Evolutionary conservation across 768 basidiomycete genomes (phyloP).

Genomic region (Amanita muscaria): DNA sequence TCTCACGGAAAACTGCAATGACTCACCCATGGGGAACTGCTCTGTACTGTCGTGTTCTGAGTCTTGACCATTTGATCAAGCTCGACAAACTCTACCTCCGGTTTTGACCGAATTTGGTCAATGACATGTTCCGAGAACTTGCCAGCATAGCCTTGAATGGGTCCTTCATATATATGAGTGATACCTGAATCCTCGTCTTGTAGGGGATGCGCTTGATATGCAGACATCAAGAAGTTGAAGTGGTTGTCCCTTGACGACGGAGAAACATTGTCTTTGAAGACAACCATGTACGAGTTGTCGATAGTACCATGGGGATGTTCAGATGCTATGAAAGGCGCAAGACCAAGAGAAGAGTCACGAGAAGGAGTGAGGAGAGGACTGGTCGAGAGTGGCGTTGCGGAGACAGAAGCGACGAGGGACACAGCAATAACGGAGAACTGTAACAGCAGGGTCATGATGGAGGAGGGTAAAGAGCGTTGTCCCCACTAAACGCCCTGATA

Average conservation of each 20-base stretch:
- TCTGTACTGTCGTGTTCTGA: slow-evolving; percentile 62
- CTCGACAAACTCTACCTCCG: slow-evolving; percentile 91
- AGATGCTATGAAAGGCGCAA: slow-evolving; percentile 53
- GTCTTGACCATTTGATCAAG: slow-evolving; percentile 74
- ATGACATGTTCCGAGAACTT: slow-evolving; percentile 63
- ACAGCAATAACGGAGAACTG: slow-evolving; percentile 36
- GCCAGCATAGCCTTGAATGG: slow-evolving; percentile 75
- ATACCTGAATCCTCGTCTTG: slow-evolving; percentile 46
- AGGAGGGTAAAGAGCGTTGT: slow-evolving; percentile 16
- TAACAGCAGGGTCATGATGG: slow-evolving; percentile 36
- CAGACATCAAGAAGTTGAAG: slow-evolving; percentile 66
- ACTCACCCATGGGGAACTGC: slow-evolving; percentile 79
- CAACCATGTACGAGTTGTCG: slow-evolving; percentile 92
- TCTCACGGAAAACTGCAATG: background rate
- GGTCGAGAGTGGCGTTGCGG: slow-evolving; percentile 46
- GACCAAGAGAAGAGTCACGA: slow-evolving; percentile 34
- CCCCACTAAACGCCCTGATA: slow-evolving; percentile 1
- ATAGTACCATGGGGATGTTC: slow-evolving; percentile 64
- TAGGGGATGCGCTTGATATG: slow-evolving; percentile 45
- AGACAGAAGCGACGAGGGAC: slow-evolving; percentile 26
- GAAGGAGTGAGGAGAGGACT: slow-evolving; percentile 22
- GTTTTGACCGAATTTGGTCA: slow-evolving; percentile 68
- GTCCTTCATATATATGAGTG: slow-evolving; percentile 68
- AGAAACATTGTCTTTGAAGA: slow-evolving; percentile 67
- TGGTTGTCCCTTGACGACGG: slow-evolving; percentile 59